A percentile compares a stretch with the other conserved stretches of the same genome.
Evolutionary conservation across 1,284 basidiomycete genomes (phyloP).

Genomic region (Hortiboletus rubellus): DNA sequence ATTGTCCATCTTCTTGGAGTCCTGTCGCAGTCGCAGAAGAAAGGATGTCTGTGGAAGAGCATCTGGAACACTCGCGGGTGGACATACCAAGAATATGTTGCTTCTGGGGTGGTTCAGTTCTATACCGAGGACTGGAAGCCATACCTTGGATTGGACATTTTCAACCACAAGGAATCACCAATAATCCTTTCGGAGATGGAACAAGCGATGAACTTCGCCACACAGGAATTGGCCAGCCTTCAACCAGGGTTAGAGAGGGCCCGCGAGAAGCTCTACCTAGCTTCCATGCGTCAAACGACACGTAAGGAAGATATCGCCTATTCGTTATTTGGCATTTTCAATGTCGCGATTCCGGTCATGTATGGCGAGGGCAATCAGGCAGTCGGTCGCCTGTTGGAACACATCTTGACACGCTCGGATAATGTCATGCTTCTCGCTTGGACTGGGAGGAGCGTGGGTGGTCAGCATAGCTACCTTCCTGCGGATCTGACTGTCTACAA

Average conservation of each 20-base stretch:
- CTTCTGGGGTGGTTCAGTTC: conserved; percentile 3
- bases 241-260: conserved; percentile 5
- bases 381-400: conserved; percentile 15
- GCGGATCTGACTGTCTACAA: conserved; percentile 9
- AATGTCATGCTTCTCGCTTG: conserved; percentile 18
- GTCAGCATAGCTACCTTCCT: conserved; percentile 16
- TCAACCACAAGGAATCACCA: conserved; percentile 14
- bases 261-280: conserved; percentile 15
- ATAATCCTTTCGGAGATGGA: conserved; percentile 6
- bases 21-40: not conserved
- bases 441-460: conserved; percentile 6
- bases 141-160: conserved; percentile 8
- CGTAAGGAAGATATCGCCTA: conserved; percentile 16
- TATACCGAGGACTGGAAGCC: conserved; percentile 19
- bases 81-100: conserved; percentile 18
- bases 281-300: conserved; percentile 13
- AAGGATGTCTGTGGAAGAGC: not conserved
- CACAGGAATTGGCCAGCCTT: not conserved
- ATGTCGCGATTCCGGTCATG: conserved; percentile 1
- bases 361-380: conserved; percentile 15
- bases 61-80: conserved; percentile 6
- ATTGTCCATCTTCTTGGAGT: conserved; percentile 5
- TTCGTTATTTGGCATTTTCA: conserved; percentile 18
- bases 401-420: conserved; percentile 8
- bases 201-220: not conserved